phyloP scores from a whole-genome alignment of 257 asterid species.

The Fraxinus quadrangulata region DNA sequence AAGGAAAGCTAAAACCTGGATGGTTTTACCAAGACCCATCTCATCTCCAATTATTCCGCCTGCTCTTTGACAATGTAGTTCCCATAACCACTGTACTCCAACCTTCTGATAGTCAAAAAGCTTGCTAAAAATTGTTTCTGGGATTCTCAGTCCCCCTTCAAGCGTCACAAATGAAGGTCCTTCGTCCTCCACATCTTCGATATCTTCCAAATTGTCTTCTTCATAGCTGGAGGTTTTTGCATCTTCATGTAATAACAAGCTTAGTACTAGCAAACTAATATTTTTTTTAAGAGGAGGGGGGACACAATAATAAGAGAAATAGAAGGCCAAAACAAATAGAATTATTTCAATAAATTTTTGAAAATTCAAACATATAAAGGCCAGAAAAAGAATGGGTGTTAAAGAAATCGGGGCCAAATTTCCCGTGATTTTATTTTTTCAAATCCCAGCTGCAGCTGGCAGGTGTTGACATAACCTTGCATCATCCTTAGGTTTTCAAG shows the following conservation, averaged over 20 bases:
- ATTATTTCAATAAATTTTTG: not conserved
- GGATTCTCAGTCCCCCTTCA: constrained; percentile 90
- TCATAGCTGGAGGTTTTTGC: constrained; percentile 51
- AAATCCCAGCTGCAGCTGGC: not conserved
- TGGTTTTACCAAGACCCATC: constrained; percentile 99
- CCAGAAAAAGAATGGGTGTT: not conserved
- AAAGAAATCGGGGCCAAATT: not conserved
- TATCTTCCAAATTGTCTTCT: constrained; percentile 52
- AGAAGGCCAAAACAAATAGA: not conserved
- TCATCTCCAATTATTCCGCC: constrained; percentile 99
- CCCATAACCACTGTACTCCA: constrained; percentile 99
- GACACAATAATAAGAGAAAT: not conserved
- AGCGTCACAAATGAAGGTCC: constrained; percentile 65
- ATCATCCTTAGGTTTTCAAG: not conserved
- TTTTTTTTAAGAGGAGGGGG: not conserved
- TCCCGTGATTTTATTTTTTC: not conserved
- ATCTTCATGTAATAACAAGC: constrained; percentile 45
- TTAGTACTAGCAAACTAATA: constrained; percentile 16
- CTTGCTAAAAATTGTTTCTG: constrained; percentile 60
- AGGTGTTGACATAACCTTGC: not conserved
- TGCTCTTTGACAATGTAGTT: constrained; percentile 94
- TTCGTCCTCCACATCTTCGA: constrained; percentile 50
- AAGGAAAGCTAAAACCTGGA: constrained; percentile 83
- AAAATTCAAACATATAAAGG: not conserved
- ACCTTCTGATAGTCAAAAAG: constrained; percentile 98